Conservation (phyloP, 352 stramenopile genomes). For the Pythium grandisporangium region DNA sequence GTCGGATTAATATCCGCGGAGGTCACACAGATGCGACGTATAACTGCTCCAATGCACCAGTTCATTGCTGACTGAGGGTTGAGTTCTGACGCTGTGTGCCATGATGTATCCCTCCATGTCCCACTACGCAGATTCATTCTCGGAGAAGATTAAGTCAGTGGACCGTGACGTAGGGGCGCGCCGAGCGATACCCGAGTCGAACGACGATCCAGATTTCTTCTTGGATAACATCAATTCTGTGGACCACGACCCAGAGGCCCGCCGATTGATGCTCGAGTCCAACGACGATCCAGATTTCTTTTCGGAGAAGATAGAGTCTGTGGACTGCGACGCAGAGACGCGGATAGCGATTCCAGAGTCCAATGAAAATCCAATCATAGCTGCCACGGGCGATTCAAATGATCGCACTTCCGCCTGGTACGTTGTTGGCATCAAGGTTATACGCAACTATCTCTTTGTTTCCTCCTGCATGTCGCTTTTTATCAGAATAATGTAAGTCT, state of each 20-base stretch:
- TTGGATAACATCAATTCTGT: conserved; percentile 59
- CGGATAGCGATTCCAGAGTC: conserved; percentile 34
- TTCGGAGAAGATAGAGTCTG: conserved; percentile 55
- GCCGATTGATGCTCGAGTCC: conserved; percentile 32
- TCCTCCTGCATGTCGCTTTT: too few relatives aligned
- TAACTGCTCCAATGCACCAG: too few relatives aligned
- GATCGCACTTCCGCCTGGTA: too few relatives aligned
- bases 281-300: conserved; percentile 42
- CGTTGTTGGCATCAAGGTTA: too few relatives aligned
- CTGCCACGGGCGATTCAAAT: too few relatives aligned
- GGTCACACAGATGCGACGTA: too few relatives aligned
- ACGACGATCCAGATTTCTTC: conserved; percentile 57
- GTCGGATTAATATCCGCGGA: too few relatives aligned
- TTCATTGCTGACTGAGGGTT: too few relatives aligned
- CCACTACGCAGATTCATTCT: not conserved
- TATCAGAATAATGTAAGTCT: not conserved
- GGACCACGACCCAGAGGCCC: conserved; percentile 40
- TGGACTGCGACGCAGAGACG: conserved; percentile 40
- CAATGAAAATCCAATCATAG: conserved; percentile 18
- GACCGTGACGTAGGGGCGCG: too few relatives aligned
- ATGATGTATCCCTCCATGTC: not conserved
- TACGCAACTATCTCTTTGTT: too few relatives aligned
- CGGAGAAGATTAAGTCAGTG: not conserved
- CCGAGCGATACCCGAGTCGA: too few relatives aligned
- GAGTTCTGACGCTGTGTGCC: too few relatives aligned